Evolutionary conservation across 2,329 filamentous ascomycete species (phyloP).

Genomic region (Aspergillus calidoustus): DNA sequence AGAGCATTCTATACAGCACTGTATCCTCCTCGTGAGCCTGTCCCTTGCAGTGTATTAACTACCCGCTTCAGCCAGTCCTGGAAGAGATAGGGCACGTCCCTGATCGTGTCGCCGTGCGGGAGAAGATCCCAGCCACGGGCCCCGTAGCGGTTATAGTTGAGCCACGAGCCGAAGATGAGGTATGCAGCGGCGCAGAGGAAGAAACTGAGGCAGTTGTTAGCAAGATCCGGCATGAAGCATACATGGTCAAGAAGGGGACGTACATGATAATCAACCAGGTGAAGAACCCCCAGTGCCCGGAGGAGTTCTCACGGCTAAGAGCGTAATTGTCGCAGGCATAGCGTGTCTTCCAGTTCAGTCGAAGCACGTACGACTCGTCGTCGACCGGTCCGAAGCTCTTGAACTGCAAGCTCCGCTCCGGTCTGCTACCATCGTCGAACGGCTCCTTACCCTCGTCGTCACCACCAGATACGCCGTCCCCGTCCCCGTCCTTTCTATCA

Average conservation of each 20-base stretch:
- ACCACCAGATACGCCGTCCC: constrained; percentile 8
- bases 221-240: neutral
- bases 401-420: constrained; percentile 70
- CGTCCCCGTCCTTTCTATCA: constrained; percentile 8
- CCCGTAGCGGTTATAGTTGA: constrained; percentile 97
- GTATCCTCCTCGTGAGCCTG: constrained; percentile 86
- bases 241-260: constrained; percentile 44
- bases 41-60: constrained; percentile 80
- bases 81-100: constrained; percentile 88
- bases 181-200: constrained; percentile 88
- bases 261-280: constrained; percentile 96
- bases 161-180: constrained; percentile 96
- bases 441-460: constrained; percentile 25
- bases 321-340: constrained; percentile 74
- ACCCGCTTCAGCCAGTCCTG: constrained; percentile 85
- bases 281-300: constrained; percentile 86
- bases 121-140: constrained; percentile 93
- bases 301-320: constrained; percentile 49
- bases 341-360: constrained; percentile 84
- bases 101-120: constrained; percentile 88
- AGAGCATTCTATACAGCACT: constrained; percentile 72
- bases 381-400: constrained; percentile 70
- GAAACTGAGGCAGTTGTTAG: constrained; percentile 56
- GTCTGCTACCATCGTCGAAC: constrained; percentile 26
- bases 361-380: constrained; percentile 66